Base-by-base conservation (phyloP, 2,329 filamentous ascomycete genomes). In the Chaetomium sp. region DNA sequence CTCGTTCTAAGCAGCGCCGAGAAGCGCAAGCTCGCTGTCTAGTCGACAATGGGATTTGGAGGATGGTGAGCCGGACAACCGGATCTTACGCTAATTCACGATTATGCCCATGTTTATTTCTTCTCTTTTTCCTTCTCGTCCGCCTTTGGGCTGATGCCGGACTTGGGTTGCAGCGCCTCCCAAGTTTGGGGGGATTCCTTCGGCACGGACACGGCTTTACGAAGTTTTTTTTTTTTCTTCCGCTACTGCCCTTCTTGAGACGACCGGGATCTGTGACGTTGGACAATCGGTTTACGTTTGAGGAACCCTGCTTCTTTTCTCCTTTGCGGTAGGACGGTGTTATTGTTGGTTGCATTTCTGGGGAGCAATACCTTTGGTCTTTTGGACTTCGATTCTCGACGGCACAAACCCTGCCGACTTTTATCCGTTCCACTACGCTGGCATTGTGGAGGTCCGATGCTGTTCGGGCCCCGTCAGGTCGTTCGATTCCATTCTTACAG, bases 1-100 rank as follows among this genome's bases (percentile, higher is more conserved):
- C 87, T 97, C 74, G 90, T 97, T 70, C 85, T 97, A 70, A 93
- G 91, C 70, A 93, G 89, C 76, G 90, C 88, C 68, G 93, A 96
- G 82, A 97, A 96, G 86, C 90, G 93, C 78, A 96, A 92, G 84
- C 90, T 85, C 78, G 74, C 64, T 65, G 77, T 69, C 56, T 73
- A 68, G 59, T 45, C 57, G 42, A 42, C 51, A 56, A 9, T 38
- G 60, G 47, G 45, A 53, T 27, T 49, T 57, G 47, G 55, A 47
- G 29, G 31, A 47, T 57, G 60, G 63, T 55, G 60, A 65, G 59
- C 35, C 13, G 51, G 57, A 54, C 35, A 59, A 59, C 60, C 55
- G 63, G 55, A 66, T 57, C 60, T 69, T 74, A 71, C 67, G 71
- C 67, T 70, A 71, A 70, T 72, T 68, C 60, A 73, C 72, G 71